phyloP scores from a whole-genome alignment of 106 monocot genomes.

The Acanthochlamys bracteata region DNA sequence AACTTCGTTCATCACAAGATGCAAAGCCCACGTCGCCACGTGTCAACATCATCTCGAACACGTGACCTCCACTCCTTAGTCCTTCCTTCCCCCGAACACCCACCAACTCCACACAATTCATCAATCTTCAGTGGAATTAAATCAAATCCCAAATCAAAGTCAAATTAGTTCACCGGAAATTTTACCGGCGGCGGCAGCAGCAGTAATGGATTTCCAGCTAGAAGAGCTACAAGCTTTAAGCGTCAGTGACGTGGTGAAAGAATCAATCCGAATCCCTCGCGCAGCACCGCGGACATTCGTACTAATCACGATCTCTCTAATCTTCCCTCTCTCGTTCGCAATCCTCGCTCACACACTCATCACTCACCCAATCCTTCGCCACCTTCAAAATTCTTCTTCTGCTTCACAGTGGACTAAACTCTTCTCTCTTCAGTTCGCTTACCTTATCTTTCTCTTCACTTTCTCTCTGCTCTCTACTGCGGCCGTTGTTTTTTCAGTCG shows the following conservation, averaged over 20 bases:
- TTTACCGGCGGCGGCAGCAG: not conserved
- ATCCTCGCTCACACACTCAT: constrained; percentile 41
- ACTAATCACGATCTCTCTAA: constrained; percentile 26
- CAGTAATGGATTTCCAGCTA: constrained; percentile 7
- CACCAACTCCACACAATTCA: too few relatives aligned
- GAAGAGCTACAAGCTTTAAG: constrained; percentile 18
- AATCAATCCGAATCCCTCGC: constrained; percentile 27
- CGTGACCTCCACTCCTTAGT: too few relatives aligned
- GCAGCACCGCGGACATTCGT: constrained; percentile 39
- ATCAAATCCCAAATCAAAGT: too few relatives aligned
- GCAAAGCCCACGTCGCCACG: too few relatives aligned
- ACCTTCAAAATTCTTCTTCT: constrained; percentile 12
- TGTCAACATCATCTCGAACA: too few relatives aligned
- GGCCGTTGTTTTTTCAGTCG: constrained; percentile 56
- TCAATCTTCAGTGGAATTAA: too few relatives aligned
- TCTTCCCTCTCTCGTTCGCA: constrained; percentile 36
- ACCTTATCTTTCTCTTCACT: constrained; percentile 66
- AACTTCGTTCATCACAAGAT: too few relatives aligned
- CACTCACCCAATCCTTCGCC: constrained; percentile 31
- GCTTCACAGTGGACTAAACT: constrained; percentile 21
- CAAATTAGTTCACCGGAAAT: too few relatives aligned
- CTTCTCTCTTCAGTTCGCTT: constrained; percentile 47
- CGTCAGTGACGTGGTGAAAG: constrained; percentile 11
- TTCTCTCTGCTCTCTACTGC: constrained; percentile 82
- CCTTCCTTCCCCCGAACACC: too few relatives aligned